phyloP scores from a whole-genome alignment of 768 basidiomycete species.

The Boletus insuetus region DNA sequence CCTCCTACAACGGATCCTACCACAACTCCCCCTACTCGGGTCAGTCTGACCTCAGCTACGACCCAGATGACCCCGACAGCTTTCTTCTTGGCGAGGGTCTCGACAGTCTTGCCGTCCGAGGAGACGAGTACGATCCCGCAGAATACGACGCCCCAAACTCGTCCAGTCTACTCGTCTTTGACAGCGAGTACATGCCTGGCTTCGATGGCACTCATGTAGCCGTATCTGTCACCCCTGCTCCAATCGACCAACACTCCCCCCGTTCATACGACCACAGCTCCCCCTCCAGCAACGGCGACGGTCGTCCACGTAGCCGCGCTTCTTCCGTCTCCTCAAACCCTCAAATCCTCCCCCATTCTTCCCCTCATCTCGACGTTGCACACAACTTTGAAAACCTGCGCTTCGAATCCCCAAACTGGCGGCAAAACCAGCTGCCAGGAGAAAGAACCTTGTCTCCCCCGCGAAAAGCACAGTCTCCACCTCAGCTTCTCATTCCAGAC shows the following conservation, averaged over 20 bases:
- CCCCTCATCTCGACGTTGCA: constrained; percentile 57
- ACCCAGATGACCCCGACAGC: constrained; percentile 45
- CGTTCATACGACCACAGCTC: constrained; percentile 61
- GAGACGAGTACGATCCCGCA: constrained; percentile 65
- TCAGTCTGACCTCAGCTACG: constrained; percentile 63
- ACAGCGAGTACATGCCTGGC: constrained; percentile 42
- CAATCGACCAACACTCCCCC: constrained; percentile 37
- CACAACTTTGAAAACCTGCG: constrained; percentile 57
- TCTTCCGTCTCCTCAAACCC: constrained; percentile 67
- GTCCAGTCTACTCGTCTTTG: constrained; percentile 56
- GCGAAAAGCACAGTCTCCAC: constrained; percentile 65
- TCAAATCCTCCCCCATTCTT: constrained; percentile 40
- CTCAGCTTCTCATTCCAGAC: constrained; percentile 57
- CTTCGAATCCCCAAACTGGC: constrained; percentile 66
- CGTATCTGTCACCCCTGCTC: constrained; percentile 37
- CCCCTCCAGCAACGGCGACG: constrained; percentile 57
- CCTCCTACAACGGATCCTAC: constrained; percentile 64
- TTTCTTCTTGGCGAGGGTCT: constrained; percentile 52
- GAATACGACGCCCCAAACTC: constrained; percentile 65
- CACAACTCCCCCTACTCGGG: constrained; percentile 69
- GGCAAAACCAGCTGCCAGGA: constrained; percentile 43
- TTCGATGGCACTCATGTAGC: constrained; percentile 36
- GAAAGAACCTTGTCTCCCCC: constrained; percentile 38
- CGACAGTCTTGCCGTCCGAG: constrained; percentile 29
- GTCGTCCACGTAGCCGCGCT: constrained; percentile 53